Conservation (phyloP, 2,329 filamentous ascomycete genomes). For the Aaosphaeria pasadenensis region DNA sequence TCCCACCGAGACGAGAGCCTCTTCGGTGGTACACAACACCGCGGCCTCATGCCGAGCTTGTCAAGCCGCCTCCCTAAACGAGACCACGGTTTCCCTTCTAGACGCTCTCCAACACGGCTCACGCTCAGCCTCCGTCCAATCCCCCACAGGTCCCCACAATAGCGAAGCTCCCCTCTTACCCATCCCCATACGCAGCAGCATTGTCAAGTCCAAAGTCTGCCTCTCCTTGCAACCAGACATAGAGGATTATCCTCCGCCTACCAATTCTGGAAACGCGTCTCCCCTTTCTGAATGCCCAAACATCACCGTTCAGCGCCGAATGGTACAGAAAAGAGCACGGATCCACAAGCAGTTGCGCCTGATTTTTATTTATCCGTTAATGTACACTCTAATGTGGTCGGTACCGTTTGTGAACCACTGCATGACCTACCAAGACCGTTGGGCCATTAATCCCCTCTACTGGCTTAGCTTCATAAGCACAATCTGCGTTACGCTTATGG, state of each 20-base stretch:
- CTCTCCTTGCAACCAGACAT: background rate
- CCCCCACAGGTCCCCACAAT: background rate
- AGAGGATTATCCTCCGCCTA: background rate
- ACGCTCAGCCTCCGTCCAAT: background rate
- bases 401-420: slow-evolving; percentile 67
- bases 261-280: background rate
- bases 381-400: slow-evolving; percentile 71
- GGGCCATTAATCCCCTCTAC: slow-evolving; percentile 53
- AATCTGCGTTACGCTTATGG: slow-evolving; percentile 62
- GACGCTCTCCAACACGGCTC: background rate
- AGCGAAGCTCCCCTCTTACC: background rate
- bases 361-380: slow-evolving; percentile 73
- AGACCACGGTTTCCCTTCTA: background rate
- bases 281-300: slow-evolving; percentile 1
- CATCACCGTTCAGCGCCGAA: slow-evolving; percentile 7
- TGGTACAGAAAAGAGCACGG: slow-evolving; percentile 45
- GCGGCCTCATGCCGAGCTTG: background rate
- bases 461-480: slow-evolving; percentile 55
- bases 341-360: slow-evolving; percentile 67
- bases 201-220: background rate
- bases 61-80: background rate
- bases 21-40: background rate
- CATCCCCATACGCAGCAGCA: background rate
- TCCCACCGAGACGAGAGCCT: background rate
- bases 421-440: slow-evolving; percentile 55